These are phyloP conservation scores for Aspergillus piperis DNA, from an alignment of 2,329 filamentous ascomycete genomes.

Conservation along the genomic window DNA sequence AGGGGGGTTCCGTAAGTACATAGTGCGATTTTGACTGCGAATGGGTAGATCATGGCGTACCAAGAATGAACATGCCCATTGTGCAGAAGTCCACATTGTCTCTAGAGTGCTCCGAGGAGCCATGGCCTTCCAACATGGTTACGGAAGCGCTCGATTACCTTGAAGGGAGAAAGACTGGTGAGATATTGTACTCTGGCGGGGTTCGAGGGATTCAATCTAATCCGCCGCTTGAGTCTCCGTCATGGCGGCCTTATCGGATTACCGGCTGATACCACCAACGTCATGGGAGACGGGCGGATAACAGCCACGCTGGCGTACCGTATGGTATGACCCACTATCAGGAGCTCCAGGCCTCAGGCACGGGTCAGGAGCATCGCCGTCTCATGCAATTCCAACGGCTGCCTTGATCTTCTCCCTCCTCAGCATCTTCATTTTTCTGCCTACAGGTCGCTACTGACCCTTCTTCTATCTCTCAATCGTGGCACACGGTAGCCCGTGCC, in stretches of 20 bases:
- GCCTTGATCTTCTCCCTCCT: background rate
- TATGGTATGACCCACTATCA: slow-evolving; percentile 25
- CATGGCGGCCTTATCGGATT: slow-evolving; percentile 16
- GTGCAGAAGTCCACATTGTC: slow-evolving; percentile 58
- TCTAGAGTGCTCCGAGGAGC: background rate
- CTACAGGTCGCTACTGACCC: background rate
- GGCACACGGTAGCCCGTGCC: background rate
- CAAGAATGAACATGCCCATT: slow-evolving; percentile 65
- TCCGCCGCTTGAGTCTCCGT: background rate
- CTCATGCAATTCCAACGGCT: slow-evolving; percentile 19
- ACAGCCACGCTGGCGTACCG: slow-evolving; percentile 12
- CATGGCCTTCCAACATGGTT: slow-evolving; percentile 21
- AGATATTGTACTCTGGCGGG: slow-evolving; percentile 2
- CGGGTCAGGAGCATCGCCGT: slow-evolving; percentile 26
- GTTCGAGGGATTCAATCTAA: background rate
- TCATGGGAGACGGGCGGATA: slow-evolving; percentile 15
- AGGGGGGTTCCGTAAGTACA: slow-evolving; percentile 11
- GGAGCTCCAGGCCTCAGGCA: slow-evolving; percentile 23
- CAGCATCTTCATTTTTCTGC: background rate
- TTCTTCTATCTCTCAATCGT: background rate
- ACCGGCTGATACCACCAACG: slow-evolving; percentile 22
- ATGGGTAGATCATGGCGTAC: slow-evolving; percentile 38
- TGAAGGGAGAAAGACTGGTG: background rate
- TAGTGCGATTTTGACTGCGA: slow-evolving; percentile 14
- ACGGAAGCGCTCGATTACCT: background rate